Evolutionary conservation across 768 basidiomycete genomes (phyloP).

Genomic region (Rubroboletus pulcherrimus): DNA sequence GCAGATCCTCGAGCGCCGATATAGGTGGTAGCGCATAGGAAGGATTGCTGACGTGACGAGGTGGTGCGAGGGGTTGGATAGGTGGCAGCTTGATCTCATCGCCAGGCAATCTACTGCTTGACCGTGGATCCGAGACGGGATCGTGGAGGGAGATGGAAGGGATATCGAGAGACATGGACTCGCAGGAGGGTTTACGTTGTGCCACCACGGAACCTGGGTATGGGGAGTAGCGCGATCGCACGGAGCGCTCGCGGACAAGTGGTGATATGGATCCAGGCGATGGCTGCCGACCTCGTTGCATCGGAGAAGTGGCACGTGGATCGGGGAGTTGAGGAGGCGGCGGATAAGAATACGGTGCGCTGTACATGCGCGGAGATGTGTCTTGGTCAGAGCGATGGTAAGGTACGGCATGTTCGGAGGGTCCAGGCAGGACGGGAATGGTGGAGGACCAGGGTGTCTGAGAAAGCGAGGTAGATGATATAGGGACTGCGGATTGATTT

Average conservation of each 20-base stretch:
- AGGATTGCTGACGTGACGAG: conserved; percentile 29
- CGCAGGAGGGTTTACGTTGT: conserved; percentile 25
- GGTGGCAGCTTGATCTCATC: conserved; percentile 42
- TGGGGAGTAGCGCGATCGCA: conserved; percentile 40
- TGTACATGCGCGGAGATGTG: conserved; percentile 25
- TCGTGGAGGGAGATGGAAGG: conserved; percentile 35
- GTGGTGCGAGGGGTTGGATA: conserved; percentile 34
- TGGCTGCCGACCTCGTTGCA: conserved; percentile 28
- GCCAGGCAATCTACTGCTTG: conserved; percentile 23
- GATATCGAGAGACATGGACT: conserved; percentile 33
- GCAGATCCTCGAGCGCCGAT: conserved; percentile 61
- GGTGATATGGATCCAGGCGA: conserved; percentile 27
- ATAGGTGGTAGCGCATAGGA: conserved; percentile 64
- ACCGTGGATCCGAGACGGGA: conserved; percentile 23
- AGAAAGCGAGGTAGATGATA: conserved; percentile 30
- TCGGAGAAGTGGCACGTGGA: conserved; percentile 28
- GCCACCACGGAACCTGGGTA: conserved; percentile 36
- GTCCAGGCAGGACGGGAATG: conserved; percentile 33
- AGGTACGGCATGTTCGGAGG: conserved; percentile 19
- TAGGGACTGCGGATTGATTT: conserved; percentile 37
- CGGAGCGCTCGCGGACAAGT: conserved; percentile 22
- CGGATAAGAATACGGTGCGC: conserved; percentile 28
- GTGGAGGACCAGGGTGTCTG: conserved; percentile 48
- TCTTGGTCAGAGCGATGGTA: conserved; percentile 26
- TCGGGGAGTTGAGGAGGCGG: conserved; percentile 27